Base-by-base conservation (phyloP, 345 rosid genomes). In the Cardamine chenopodiifolia region DNA sequence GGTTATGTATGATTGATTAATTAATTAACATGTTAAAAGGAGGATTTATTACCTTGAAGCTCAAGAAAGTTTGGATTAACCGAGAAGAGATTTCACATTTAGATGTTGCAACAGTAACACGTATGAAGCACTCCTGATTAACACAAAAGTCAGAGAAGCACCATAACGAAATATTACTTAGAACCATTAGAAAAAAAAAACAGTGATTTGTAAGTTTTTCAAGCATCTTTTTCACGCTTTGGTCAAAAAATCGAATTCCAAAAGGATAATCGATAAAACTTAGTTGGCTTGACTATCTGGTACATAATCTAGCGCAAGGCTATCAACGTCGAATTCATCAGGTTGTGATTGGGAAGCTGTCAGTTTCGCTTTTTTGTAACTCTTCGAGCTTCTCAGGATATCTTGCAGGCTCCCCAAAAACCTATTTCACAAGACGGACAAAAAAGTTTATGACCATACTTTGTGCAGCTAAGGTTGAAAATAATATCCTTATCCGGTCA, bases 321-420 rank as follows among this genome's bases (percentile, higher is more conserved):
- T 8, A 22, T 64, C 80, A 45, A 47, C 52, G 15, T 76, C 76
- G 56, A 4, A 39, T 2, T 44, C 52, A 28, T 65, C 80, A 0
- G 80, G 53, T 19, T 60, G 78, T 28, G 81, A 69, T 15, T 68
- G 82, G 49, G 71, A 62, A 45, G 82, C 75, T 55, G 72, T 49
- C 15, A 68, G 61, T 68, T 73, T 73, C 3, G 82, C 82, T 34
- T 56, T 70, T 70, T 79, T 79, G 75, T 60, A 79, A 56, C 79
- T 74, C 55, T 31, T 29, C 22, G 82, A 79, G 44, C 71, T 79
- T 73, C 79, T 68, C 52, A 79, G 11, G 19, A 79, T 68, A 10
- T 79, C 74, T 34, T 29, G 62, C 2, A 79, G 13, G 66, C 49
- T 73, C 62, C 77, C 65, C 2, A 18, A 39, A 15, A 50, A 29